Base-by-base conservation (phyloP, 768 basidiomycete species). In the Hypsizygus marmoreus region DNA sequence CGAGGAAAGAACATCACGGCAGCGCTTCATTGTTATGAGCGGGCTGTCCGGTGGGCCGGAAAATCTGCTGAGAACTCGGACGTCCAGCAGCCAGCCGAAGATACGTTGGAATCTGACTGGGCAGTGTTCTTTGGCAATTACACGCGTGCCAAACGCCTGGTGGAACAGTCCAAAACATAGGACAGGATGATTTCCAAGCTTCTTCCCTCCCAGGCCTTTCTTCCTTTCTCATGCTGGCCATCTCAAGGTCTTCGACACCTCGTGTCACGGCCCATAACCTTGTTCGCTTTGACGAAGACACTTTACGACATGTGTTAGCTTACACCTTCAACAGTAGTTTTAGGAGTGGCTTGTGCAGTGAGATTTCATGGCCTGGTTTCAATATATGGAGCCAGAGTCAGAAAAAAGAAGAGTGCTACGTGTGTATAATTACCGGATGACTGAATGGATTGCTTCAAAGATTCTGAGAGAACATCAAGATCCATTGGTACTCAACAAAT, bases 31-130 rank as follows among this genome's bases (percentile, higher is more conserved):
- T 88, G 81, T 60, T 91, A 85, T 55, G 77, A 82, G 54, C 78
- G 82, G 9, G 88, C 88, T 14, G 64, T 88, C 32, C 75, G 69
- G 10, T 88, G 88, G 85, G 81, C 82, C 11, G 83, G 84, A 7
- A 68, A 70, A 20, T 50, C 67, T 8, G 61, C 63, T 17, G 68
- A 68, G 49, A 54, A 59, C 26, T 56, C 57, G n/a, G 69, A 66
- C 4, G 64, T 60, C 25, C 65, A 63, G 33, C 59, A 69, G 45
- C 69, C 81, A 0, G 75, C 76, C 7, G 80, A 80, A 43, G 78
- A 76, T 6, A 77, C 71, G 16, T 58, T 80, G 50, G 79, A 83
- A 54, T 62, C 71, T 22, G 85, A 88, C 54, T 86, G 84, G 83
- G 70, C 70, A 40, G 60, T 73, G 4, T 70, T 85, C 38, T 79